Evolutionary conservation across 371 early-diverging fungal genomes (phyloP).

Genomic region (Sporodiniella umbellata): DNA sequence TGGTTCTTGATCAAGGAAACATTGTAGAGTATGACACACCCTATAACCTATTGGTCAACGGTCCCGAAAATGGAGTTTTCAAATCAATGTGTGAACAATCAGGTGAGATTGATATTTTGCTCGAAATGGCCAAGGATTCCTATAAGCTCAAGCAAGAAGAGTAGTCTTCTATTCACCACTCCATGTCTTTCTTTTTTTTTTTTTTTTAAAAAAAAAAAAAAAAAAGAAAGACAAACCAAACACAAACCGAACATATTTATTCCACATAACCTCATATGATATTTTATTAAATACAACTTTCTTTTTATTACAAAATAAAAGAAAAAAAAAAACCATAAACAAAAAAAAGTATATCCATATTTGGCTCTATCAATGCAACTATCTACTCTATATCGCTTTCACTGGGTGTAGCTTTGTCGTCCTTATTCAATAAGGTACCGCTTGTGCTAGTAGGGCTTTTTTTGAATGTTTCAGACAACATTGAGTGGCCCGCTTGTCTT

Average conservation of each 20-base stretch:
- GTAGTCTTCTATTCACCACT: background rate
- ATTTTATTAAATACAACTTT: background rate
- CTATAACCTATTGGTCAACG: conserved; percentile 43
- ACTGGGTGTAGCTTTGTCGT: no score
- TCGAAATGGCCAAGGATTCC: conserved; percentile 29
- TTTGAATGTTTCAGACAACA: no score
- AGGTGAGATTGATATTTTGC: conserved; percentile 50
- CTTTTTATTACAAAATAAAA: no score
- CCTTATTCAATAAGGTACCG: no score
- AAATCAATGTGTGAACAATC: conserved; percentile 67
- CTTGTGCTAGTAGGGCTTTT: no score
- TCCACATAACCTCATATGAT: background rate
- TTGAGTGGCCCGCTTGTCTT: no score
- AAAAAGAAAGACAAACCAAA: background rate
- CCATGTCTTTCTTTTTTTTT: background rate
- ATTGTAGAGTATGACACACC: conserved; percentile 80
- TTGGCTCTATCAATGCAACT: no score
- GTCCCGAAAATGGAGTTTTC: conserved; percentile 50
- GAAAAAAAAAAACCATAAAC: no score
- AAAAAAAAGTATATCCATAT: no score
- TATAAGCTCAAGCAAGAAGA: background rate
- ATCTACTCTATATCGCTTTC: no score
- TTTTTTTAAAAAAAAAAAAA: background rate
- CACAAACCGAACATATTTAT: background rate
- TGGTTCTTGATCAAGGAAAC: conserved; percentile 80